Conservation (phyloP, 768 basidiomycete species). For the Phaffia australis region DNA sequence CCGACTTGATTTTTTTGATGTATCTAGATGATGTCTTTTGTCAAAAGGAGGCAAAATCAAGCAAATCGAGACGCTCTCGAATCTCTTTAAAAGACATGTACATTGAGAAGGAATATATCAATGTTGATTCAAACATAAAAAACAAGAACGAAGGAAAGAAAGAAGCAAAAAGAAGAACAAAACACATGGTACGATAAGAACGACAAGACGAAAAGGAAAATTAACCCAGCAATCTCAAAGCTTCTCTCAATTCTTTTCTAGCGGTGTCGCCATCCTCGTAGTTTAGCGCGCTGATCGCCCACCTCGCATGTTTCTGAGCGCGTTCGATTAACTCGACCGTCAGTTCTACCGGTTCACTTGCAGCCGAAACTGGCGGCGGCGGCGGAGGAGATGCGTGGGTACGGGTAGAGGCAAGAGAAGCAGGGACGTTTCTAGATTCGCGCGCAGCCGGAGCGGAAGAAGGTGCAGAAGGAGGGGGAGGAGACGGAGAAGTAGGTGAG, state of each 20-base stretch:
- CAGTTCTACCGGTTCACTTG: constrained; percentile 35
- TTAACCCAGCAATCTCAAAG: constrained; percentile 45
- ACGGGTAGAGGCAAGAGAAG: constrained; percentile 15
- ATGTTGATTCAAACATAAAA: too few relatives aligned
- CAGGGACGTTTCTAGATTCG: constrained; percentile 25
- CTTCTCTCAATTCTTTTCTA: constrained; percentile 64
- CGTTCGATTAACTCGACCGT: constrained; percentile 48
- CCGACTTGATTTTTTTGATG: too few relatives aligned
- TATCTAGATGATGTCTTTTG: too few relatives aligned
- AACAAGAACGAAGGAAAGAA: too few relatives aligned
- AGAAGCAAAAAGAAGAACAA: too few relatives aligned
- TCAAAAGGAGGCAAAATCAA: too few relatives aligned
- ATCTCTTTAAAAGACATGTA: too few relatives aligned
- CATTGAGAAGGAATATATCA: too few relatives aligned
- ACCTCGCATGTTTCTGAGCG: constrained; percentile 81
- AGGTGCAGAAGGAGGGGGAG: constrained; percentile 12
- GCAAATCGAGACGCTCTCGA: too few relatives aligned
- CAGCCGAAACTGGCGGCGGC: constrained; percentile 23
- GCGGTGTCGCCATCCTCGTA: constrained; percentile 89
- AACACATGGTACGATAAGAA: too few relatives aligned
- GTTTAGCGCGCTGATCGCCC: constrained; percentile 88
- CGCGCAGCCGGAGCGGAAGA: constrained; percentile 30
- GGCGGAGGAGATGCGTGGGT: constrained; percentile 10
- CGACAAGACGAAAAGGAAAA: too few relatives aligned
- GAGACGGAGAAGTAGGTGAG: constrained; percentile 23